Evolutionary conservation across 345 rosid species (phyloP), one percentile per base, ranked within the genome.

Genomic region (Cardamine occulta): DNA sequence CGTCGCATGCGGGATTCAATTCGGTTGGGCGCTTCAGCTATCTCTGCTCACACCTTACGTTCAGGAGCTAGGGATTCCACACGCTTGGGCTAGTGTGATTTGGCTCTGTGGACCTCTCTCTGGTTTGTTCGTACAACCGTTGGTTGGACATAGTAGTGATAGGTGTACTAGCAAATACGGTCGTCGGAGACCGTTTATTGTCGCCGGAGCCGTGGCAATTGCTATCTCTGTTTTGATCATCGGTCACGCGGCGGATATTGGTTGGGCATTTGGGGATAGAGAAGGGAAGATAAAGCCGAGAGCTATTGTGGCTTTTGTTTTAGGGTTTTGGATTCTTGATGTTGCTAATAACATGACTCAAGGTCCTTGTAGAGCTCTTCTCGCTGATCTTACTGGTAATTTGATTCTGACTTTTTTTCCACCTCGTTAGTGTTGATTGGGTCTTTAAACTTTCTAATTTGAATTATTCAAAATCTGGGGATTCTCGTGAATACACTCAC

Each of bases 41-140:
- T 95, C 99, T 11, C 84, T 95, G 21, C 85, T 92, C 40, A 92
- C 98, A 1, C 98, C 99, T 4, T 95, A 92, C 65, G 99, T 95
- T 12, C 99, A 95, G 70, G 96, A 90, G 93, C 89, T 95, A 9
- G 99, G 99, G 63, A 92, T 92, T 48, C 97, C 97, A 1, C 97
- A 95, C 82, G 86, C 89, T 48, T 95, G 97, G 99, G 93, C 99
- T 19, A 95, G 99, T 70, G 73, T 90, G 31, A 92, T 95, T 53
- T 92, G 99, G 99, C 91, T 95, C 6, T 95, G 99, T 72, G 99
- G 99, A 5, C 98, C 98, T 17, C 90, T 95, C 66, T 90, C 99
- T 5, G 99, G 99, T 48, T 78, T 95, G 4, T 2, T 92, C 4
- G 97, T 95, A 31, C 99, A 95, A 70, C 99, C 99, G 1, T 78